phyloP scores from a whole-genome alignment of 805 yeast species.

The Candida germanica region DNA sequence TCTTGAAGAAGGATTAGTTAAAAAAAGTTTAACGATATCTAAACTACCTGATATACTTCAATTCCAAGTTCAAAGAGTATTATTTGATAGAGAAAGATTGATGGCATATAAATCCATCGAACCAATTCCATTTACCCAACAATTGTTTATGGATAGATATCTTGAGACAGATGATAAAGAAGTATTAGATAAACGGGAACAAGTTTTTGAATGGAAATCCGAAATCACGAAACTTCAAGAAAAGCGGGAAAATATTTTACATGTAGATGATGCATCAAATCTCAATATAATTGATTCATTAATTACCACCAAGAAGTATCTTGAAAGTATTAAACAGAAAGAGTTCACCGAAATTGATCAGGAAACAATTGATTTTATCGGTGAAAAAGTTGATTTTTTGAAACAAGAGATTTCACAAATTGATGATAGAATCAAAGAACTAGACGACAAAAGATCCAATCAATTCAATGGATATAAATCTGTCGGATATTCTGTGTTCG shows the following conservation, averaged over 20 bases:
- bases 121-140: slow-evolving; percentile 77
- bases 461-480: slow-evolving; percentile 62
- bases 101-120: slow-evolving; percentile 80
- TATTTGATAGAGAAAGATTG: slow-evolving; percentile 70
- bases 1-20: slow-evolving; percentile 69
- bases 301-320: slow-evolving; percentile 53
- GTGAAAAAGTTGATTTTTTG: slow-evolving; percentile 44
- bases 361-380: slow-evolving; percentile 47
- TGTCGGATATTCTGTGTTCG: slow-evolving; percentile 80
- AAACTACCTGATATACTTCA: slow-evolving; percentile 80
- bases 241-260: slow-evolving; percentile 41
- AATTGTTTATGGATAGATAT: slow-evolving; percentile 83
- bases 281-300: slow-evolving; percentile 41
- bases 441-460: slow-evolving; percentile 48
- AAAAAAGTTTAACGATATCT: slow-evolving; percentile 67
- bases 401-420: slow-evolving; percentile 44
- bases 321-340: slow-evolving; percentile 41
- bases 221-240: slow-evolving; percentile 43
- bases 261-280: slow-evolving; percentile 36
- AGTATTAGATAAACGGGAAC: slow-evolving; percentile 50
- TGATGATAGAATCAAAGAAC: slow-evolving; percentile 36
- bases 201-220: slow-evolving; percentile 63
- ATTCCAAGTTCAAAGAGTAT: slow-evolving; percentile 91
- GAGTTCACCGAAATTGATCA: slow-evolving; percentile 34
- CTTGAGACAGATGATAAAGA: slow-evolving; percentile 63